Base-by-base conservation (phyloP, 345 rosid genomes). In the Atalantia buxifolia region DNA sequence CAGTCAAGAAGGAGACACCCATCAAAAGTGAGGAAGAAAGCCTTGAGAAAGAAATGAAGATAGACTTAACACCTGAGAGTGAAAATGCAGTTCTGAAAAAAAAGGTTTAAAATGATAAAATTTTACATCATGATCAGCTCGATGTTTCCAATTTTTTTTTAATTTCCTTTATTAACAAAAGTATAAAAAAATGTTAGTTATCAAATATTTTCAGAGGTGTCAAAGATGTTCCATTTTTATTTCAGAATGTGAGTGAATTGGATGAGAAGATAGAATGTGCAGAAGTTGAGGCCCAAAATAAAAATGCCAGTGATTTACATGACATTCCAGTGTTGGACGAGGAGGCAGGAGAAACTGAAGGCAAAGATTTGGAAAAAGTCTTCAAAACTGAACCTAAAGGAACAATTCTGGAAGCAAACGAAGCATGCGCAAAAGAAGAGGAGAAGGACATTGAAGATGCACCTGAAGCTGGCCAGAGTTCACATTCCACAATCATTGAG, bases 311-410 rank as follows among this genome's bases (percentile, higher is more conserved):
- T 78, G 82, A 76, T 16, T 21, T 59, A 12, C 69, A 76, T 4
- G 27, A 7, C 4, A 50, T 10, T 31, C 62, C 42, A 36, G 38
- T 59, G 5, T 8, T 63, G 72, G 60, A 60, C 31, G 61, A 79
- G 64, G 87, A 60, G 75, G 76, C 77, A 36, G 42, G 21, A 12
- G 31, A 72, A 56, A 55, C 53, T 33, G 57, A 77, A 81, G 25
- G 45, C 50, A 65, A 66, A 71, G 63, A 80, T 40, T 24, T 40
- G 50, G 66, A 63, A 19, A 8, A 74, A 50, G 22, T 61, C 60
- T 67, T 78, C 57, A 62, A 72, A 4, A 16, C 62, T 35, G 80
- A 80, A 71, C 71, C 83, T 30, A 64, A 76, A 67, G 83, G 68
- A 45, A 75, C 55, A 57, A 35, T 14, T 62, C 50, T 66, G 59